phyloP scores from a whole-genome alignment of 108 stramenopile species.

The Nitzschia sp. region DNA sequence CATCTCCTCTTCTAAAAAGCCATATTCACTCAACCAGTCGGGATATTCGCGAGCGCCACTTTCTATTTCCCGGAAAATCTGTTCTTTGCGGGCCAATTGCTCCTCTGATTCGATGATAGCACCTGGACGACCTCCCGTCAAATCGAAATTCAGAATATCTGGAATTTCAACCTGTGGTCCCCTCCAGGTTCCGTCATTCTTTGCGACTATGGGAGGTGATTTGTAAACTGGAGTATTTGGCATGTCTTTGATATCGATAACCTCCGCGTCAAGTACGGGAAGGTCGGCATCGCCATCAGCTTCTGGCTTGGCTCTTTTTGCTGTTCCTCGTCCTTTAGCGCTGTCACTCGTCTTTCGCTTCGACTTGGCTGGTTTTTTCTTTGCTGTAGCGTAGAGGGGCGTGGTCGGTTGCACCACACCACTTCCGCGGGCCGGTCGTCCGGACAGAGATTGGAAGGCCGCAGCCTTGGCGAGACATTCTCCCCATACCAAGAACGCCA shows the following conservation, averaged over 20 bases:
- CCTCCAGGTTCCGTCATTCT: neutral
- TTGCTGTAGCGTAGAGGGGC: neutral
- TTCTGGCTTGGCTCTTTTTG: neutral
- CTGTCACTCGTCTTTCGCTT: neutral
- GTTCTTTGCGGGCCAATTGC: constrained; percentile 29
- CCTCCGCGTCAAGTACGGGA: neutral
- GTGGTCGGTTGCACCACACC: neutral
- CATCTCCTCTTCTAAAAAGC: constrained; percentile 29
- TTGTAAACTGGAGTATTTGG: constrained; percentile 1
- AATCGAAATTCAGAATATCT: constrained; percentile 36
- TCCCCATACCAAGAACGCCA: neutral
- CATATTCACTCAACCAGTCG: constrained; percentile 31
- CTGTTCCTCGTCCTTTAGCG: neutral
- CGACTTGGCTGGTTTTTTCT: neutral
- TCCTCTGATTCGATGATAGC: constrained; percentile 58
- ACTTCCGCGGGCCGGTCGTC: neutral
- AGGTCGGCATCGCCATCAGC: neutral
- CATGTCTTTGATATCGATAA: constrained; percentile 1
- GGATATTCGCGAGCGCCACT: constrained; percentile 30
- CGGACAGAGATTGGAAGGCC: neutral
- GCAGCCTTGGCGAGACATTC: neutral
- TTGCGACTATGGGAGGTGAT: neutral
- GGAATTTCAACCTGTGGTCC: constrained; percentile 25
- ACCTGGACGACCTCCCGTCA: constrained; percentile 59
- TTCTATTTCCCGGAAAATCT: constrained; percentile 46